phyloP scores from a whole-genome alignment of 2,329 filamentous ascomycete genomes.

The Arthrinium phaeospermum region DNA sequence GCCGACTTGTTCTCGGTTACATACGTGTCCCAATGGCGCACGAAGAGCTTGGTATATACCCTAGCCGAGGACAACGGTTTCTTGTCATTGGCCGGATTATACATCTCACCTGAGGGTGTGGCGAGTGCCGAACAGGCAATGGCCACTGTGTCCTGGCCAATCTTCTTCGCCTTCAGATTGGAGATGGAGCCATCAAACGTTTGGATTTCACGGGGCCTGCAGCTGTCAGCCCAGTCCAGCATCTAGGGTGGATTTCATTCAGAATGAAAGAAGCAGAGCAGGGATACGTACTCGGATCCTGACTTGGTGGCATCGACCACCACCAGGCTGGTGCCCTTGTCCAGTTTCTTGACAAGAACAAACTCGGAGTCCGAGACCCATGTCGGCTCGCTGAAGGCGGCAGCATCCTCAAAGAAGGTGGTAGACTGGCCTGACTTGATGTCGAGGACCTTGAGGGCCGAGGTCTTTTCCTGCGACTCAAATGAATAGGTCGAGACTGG shows the following conservation, averaged over 20 bases:
- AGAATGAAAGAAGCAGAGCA: neutral
- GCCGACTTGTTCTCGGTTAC: constrained; percentile 70
- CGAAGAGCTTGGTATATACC: constrained; percentile 77
- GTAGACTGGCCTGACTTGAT: constrained; percentile 69
- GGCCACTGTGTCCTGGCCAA: constrained; percentile 56
- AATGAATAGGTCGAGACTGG: constrained; percentile 80
- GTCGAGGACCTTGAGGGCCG: constrained; percentile 74
- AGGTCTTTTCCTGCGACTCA: constrained; percentile 70
- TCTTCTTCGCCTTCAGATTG: constrained; percentile 63
- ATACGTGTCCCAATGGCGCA: constrained; percentile 85
- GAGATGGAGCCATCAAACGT: constrained; percentile 59
- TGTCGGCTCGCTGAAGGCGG: constrained; percentile 69
- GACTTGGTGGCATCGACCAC: constrained; percentile 45
- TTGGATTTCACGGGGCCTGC: constrained; percentile 52
- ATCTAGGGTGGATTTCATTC: neutral
- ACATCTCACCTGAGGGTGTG: constrained; percentile 71
- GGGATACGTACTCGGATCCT: constrained; percentile 44
- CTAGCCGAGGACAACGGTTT: constrained; percentile 68
- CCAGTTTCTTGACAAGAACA: constrained; percentile 57
- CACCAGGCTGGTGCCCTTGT: constrained; percentile 56
- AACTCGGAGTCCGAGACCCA: constrained; percentile 76
- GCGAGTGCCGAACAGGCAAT: constrained; percentile 68
- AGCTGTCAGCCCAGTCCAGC: neutral
- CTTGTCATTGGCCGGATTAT: constrained; percentile 66
- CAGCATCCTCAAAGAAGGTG: constrained; percentile 65